Conservation (phyloP, 495 filamentous ascomycete species). For the Podospora tetraspora region DNA sequence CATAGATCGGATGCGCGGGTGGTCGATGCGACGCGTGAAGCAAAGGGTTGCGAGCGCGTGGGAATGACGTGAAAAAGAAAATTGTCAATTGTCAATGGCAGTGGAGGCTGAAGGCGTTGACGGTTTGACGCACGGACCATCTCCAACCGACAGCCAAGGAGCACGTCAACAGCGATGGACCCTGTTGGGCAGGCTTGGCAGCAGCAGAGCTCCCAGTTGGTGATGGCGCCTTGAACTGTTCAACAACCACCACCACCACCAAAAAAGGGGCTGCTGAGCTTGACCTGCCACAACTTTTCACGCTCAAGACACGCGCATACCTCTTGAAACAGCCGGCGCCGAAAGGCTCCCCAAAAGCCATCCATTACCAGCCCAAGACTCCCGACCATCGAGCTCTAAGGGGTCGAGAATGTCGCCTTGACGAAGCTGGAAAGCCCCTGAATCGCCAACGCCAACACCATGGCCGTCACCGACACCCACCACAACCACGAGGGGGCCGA, state of each 20-base stretch:
- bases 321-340: background rate
- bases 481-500: constrained; percentile 5
- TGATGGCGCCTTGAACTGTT: background rate
- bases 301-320: background rate
- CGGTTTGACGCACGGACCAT: constrained; percentile 7
- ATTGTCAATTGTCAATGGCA: constrained; percentile 1
- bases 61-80: constrained; percentile 6
- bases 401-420: background rate
- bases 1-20: background rate
- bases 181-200: background rate
- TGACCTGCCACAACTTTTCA: background rate
- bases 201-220: background rate
- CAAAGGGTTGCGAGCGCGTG: constrained; percentile 1
- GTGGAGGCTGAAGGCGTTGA: constrained; percentile 11
- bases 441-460: background rate
- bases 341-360: background rate
- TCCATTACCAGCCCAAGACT: background rate
- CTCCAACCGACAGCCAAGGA: background rate
- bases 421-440: background rate
- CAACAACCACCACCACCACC: background rate
- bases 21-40: background rate
- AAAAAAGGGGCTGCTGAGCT: background rate
- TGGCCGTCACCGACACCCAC: constrained; percentile 16
- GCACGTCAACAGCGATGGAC: background rate
- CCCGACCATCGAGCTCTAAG: background rate